Evolutionary conservation across 306 rosid genomes (phyloP).

Genomic region (Quercus wislizeni): DNA sequence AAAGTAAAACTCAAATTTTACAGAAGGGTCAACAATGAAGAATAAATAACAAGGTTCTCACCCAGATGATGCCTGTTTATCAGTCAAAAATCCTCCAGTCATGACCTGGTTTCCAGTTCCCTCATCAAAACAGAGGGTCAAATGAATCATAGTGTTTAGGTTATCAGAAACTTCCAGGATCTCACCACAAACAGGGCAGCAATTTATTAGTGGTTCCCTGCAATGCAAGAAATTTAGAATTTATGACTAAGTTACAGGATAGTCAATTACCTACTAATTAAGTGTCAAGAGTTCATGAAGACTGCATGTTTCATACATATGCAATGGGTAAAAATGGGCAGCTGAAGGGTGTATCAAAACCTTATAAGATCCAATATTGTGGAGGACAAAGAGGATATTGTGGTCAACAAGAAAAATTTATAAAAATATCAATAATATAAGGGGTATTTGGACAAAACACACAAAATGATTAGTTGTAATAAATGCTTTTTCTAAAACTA

Average conservation of each 20-base stretch:
- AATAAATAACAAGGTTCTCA: conserved; percentile 33
- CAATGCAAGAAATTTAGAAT: conserved; percentile 18
- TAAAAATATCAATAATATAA: not conserved
- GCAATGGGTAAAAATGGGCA: not conserved
- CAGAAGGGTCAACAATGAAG: not conserved
- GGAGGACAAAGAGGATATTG: not conserved
- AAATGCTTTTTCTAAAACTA: not conserved
- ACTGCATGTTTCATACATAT: not conserved
- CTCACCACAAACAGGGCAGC: conserved; percentile 99
- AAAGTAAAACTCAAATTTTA: not conserved
- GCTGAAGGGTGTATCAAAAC: not conserved
- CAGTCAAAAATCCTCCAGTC: conserved; percentile 97
- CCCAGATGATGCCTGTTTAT: conserved; percentile 91
- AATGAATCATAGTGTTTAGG: conserved; percentile 73
- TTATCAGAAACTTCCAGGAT: conserved; percentile 67
- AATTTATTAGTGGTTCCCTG: conserved; percentile 81
- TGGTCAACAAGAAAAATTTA: not conserved
- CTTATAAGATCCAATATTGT: not conserved
- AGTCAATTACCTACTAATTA: not conserved
- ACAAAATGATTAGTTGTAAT: not conserved
- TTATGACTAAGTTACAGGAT: not conserved
- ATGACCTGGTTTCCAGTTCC: conserved; percentile 97
- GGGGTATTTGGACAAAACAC: not conserved
- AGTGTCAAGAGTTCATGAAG: not conserved
- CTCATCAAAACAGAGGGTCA: conserved; percentile 92